These are phyloP conservation scores for Pyrenophora graminea DNA, from an alignment of 2,329 filamentous ascomycete genomes.

Conservation along the genomic window DNA sequence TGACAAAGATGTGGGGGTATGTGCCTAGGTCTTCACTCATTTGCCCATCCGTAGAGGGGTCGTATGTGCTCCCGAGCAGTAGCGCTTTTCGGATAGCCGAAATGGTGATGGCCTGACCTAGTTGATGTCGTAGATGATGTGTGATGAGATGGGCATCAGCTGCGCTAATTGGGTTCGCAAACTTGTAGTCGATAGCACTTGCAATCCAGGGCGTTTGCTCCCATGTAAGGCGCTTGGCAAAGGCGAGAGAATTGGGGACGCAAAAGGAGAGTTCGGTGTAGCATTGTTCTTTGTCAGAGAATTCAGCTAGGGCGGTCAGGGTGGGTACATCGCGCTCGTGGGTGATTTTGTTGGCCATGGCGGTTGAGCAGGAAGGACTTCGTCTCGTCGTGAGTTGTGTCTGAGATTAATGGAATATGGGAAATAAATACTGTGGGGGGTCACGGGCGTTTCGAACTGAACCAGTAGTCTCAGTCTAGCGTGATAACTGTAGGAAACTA, in stretches of 20 bases:
- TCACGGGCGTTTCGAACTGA: no score
- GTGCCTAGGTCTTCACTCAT: neutral
- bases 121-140: neutral
- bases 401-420: neutral
- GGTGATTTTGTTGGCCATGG: neutral
- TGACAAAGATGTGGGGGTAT: conserved; percentile 18
- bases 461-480: no score
- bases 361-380: neutral
- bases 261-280: conserved; percentile 20
- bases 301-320: neutral
- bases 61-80: conserved; percentile 16
- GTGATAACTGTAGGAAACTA: no score
- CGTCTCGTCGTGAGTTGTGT: neutral
- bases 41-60: neutral
- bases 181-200: neutral
- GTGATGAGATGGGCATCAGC: conserved; percentile 12
- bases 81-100: conserved; percentile 9
- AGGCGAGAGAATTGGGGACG: conserved; percentile 20
- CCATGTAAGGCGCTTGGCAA: conserved; percentile 28
- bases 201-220: conserved; percentile 26
- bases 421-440: no score
- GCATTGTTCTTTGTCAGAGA: neutral
- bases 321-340: conserved; percentile 6
- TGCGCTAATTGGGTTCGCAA: conserved; percentile 9
- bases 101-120: neutral